Base-by-base conservation (phyloP, 805 yeast genomes). In the Sugiyamaella americana region DNA sequence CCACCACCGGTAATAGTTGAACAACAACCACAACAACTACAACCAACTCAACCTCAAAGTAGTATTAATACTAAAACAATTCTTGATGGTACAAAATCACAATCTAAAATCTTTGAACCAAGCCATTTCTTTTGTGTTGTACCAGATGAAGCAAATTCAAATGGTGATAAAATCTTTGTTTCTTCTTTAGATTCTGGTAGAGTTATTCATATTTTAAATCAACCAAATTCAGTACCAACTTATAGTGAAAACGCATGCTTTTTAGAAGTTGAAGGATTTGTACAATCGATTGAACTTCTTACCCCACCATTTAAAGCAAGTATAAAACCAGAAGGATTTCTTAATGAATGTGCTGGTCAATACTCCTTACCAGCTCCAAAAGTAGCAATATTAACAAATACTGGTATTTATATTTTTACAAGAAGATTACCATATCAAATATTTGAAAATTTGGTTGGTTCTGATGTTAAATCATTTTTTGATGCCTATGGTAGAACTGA, bases 271-370 rank as follows among this genome's bases (percentile, higher is more conserved):
- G 76, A 75, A 34, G 80, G 80, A 11, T 66, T 67, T 29, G 79
- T 89, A 21, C 88, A 82, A 57, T 86, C 84, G 41, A 80, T 89
- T 51, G 76, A 80, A 16, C 85, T 83, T 51, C 59, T 86, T 38
- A 76, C 91, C 0, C 79, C 85, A 13, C 68, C 80, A 2, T 82
- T 82, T 72, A 76, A 78, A 58, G 87, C 94, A 1, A 75, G 91
- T 0, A 67, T 76, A 37, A 78, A 78, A 39, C 95, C 95, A 18
- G 78, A 72, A 55, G 96, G 96, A 2, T 87, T 81, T 60, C 86
- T 87, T 6, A 89, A 91, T 61, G 80, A 80, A 49, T 79, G 86
- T 64, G 95, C 96, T 1, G 80, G 91, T 4, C 97, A 89, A 58
- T 91, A 87, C 59, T 76, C 80, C 16, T 65, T 76, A 17, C 71